Conservation (phyloP, 768 basidiomycete species). For the Suillus luteus region DNA sequence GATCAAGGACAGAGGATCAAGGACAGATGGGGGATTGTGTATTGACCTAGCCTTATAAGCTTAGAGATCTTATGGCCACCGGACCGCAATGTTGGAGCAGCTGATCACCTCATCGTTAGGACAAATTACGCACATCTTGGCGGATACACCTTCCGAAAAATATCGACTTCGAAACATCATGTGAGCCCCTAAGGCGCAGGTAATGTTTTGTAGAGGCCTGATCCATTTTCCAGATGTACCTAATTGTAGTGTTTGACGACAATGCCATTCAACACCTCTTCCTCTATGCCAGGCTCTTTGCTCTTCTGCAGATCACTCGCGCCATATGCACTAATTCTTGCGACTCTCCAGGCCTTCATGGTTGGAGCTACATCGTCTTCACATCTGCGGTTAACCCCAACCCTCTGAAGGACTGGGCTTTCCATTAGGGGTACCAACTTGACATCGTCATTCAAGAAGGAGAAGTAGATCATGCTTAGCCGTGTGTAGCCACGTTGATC, state of each 20-base stretch:
- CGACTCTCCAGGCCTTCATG: constrained; percentile 54
- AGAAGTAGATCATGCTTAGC: constrained; percentile 62
- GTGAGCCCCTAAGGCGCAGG: neutral
- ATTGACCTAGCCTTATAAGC: neutral
- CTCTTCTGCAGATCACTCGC: constrained; percentile 43
- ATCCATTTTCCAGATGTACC: neutral
- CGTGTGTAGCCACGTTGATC: constrained; percentile 54
- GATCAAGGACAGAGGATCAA: neutral
- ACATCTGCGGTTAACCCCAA: constrained; percentile 40
- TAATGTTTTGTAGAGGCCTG: neutral
- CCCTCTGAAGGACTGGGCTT: constrained; percentile 50
- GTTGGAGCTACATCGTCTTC: constrained; percentile 48
- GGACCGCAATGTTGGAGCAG: neutral
- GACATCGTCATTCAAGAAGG: constrained; percentile 50
- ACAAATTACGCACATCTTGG: neutral
- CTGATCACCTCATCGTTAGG: neutral
- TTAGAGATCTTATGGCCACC: neutral
- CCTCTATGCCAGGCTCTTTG: constrained; percentile 48
- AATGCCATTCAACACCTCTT: constrained; percentile 57
- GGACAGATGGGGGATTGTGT: neutral
- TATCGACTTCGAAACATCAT: neutral
- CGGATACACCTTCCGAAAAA: neutral
- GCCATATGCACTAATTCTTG: constrained; percentile 53
- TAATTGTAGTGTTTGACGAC: constrained; percentile 60
- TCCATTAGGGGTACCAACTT: constrained; percentile 45